These are phyloP conservation scores for Corylus avellana DNA, from an alignment of 306 rosid species.

Conservation along the genomic window DNA sequence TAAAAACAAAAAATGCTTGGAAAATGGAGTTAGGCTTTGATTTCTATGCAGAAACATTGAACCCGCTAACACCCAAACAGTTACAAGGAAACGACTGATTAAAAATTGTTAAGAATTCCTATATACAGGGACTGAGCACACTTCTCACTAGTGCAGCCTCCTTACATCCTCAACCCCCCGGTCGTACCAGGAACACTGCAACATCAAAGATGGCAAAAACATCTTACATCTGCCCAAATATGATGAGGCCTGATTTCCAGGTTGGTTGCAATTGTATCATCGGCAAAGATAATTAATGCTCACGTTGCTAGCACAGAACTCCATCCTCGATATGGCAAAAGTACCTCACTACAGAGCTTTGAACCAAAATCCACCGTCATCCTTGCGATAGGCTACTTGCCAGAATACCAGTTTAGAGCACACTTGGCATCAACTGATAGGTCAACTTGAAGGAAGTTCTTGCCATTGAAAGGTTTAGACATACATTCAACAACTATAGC, in stretches of 20 bases:
- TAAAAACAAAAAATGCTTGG: background rate
- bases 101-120: background rate
- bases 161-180: background rate
- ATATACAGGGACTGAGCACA: background rate
- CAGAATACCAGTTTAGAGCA: constrained; percentile 86
- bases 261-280: background rate
- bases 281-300: background rate
- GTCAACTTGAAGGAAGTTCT: constrained; percentile 71
- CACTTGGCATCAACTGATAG: constrained; percentile 88
- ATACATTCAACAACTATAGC: constrained; percentile 86
- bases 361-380: background rate
- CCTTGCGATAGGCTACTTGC: constrained; percentile 46
- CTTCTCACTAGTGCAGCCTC: background rate
- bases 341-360: background rate
- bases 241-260: background rate
- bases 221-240: constrained; percentile 24
- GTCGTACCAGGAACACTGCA: constrained; percentile 18
- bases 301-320: background rate
- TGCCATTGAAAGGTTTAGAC: constrained; percentile 79
- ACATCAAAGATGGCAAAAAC: constrained; percentile 31
- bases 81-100: background rate
- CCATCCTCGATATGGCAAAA: background rate
- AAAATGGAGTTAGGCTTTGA: background rate
- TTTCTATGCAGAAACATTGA: background rate
- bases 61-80: background rate